phyloP scores from a whole-genome alignment of 805 yeast genomes.

The Sporopachydermia lactativora region DNA sequence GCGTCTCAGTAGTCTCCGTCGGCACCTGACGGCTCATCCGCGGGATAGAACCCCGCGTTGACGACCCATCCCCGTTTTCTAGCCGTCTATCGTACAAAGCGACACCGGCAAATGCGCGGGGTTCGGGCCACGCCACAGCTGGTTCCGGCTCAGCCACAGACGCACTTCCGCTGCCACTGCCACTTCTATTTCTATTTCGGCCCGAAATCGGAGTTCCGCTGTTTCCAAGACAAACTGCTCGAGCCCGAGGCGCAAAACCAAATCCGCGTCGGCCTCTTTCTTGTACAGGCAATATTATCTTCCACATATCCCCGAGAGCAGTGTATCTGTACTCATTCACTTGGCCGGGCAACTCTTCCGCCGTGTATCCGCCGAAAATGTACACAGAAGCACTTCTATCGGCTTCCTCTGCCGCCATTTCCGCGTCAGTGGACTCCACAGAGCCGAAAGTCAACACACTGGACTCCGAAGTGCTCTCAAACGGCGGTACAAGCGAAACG shows the following conservation, averaged over 20 bases:
- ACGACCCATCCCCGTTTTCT: background rate
- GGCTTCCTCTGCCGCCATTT: conserved; percentile 3
- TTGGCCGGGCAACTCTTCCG: conserved; percentile 16
- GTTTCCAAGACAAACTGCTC: background rate
- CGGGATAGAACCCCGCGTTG: background rate
- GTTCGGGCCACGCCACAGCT: conserved; percentile 15
- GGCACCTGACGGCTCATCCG: background rate
- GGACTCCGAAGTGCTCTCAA: conserved; percentile 14
- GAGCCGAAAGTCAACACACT: background rate
- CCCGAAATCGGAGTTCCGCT: background rate
- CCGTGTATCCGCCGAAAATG: conserved; percentile 36
- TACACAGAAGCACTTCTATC: conserved; percentile 19
- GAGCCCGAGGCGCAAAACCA: background rate
- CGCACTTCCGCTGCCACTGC: background rate
- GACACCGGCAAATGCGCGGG: conserved; percentile 24
- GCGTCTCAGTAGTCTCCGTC: background rate
- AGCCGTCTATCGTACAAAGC: conserved; percentile 12
- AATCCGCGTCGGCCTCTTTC: conserved; percentile 22
- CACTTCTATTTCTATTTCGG: background rate
- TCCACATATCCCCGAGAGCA: conserved; percentile 28
- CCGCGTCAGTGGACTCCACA: background rate
- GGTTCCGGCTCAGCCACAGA: background rate
- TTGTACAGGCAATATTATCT: conserved; percentile 23
- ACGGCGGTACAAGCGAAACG: conserved; percentile 17
- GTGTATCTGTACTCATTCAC: conserved; percentile 14